Conservation (phyloP, 2,329 filamentous ascomycete genomes). For the Fusarium sp. region DNA sequence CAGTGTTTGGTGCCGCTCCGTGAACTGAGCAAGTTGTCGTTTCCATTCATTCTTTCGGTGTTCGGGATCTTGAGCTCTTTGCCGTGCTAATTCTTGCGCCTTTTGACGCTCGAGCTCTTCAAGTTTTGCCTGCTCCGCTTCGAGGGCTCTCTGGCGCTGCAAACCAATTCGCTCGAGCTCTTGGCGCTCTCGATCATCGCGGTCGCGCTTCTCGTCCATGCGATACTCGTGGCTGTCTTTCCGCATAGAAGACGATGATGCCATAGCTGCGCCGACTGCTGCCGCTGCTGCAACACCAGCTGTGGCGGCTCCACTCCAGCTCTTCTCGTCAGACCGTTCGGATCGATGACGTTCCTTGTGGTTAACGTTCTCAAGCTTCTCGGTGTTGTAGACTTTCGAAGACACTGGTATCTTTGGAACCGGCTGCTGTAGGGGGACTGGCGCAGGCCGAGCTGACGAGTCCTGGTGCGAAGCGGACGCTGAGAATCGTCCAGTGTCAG, state of each 20-base stretch:
- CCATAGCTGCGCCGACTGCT: constrained; percentile 53
- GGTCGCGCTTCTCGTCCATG: constrained; percentile 35
- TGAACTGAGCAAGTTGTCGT: constrained; percentile 13
- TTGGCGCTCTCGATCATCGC: constrained; percentile 21
- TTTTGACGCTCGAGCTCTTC: constrained; percentile 36
- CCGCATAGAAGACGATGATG: constrained; percentile 39
- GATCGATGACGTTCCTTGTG: constrained; percentile 49
- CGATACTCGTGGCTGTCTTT: constrained; percentile 31
- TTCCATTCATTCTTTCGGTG: constrained; percentile 11
- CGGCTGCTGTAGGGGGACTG: constrained; percentile 82
- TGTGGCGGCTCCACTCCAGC: constrained; percentile 55
- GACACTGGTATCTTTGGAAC: constrained; percentile 80
- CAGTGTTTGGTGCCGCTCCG: constrained; percentile 29
- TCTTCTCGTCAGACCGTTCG: constrained; percentile 51
- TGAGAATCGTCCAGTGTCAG: constrained; percentile 65
- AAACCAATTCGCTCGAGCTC: constrained; percentile 33
- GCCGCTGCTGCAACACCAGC: constrained; percentile 60
- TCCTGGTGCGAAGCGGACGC: constrained; percentile 55
- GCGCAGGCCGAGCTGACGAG: constrained; percentile 60
- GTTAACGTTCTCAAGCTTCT: constrained; percentile 52
- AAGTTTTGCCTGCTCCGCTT: constrained; percentile 32
- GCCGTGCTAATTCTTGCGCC: constrained; percentile 18
- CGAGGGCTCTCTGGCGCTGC: constrained; percentile 31
- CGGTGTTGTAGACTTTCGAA: constrained; percentile 70
- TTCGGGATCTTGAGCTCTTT: constrained; percentile 12